These are phyloP conservation scores for Lachancea waltii DNA, from an alignment of 805 yeast species.

Conservation along the genomic window DNA sequence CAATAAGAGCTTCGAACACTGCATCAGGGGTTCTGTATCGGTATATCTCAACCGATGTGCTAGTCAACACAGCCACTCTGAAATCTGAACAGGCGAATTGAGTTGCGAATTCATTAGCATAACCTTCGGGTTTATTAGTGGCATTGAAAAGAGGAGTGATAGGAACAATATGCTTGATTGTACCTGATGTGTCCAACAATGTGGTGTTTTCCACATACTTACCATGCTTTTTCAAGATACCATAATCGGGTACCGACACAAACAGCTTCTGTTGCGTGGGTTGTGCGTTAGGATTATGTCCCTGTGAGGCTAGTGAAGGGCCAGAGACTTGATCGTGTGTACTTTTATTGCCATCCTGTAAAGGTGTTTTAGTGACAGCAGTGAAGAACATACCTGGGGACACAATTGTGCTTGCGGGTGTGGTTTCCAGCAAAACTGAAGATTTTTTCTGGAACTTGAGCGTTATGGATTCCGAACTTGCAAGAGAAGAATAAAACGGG, in stretches of 20 bases:
- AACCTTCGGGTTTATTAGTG: constrained; percentile 69
- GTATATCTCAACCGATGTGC: constrained; percentile 67
- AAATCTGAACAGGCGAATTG: constrained; percentile 67
- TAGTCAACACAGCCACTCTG: constrained; percentile 76
- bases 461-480: constrained; percentile 27
- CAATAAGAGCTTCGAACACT: constrained; percentile 63
- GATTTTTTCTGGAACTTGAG: constrained; percentile 51
- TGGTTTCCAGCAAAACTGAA: constrained; percentile 48
- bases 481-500: constrained; percentile 25
- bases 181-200: constrained; percentile 52
- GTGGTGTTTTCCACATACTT: constrained; percentile 78
- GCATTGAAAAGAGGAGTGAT: constrained; percentile 67
- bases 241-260: constrained; percentile 79
- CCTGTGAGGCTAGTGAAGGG: constrained; percentile 2
- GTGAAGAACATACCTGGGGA: constrained; percentile 86
- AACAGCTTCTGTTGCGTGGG: constrained; percentile 44
- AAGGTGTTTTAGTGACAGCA: constrained; percentile 39
- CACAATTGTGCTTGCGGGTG: constrained; percentile 53
- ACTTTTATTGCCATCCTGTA: constrained; percentile 13
- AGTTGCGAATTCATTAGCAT: constrained; percentile 78
- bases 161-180: constrained; percentile 67
- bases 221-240: constrained; percentile 66
- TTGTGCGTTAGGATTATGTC: background rate
- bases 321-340: constrained; percentile 1
- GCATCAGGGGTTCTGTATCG: constrained; percentile 76